Base-by-base conservation (phyloP, 805 yeast genomes). In the Jamesozyma spencerorum region DNA sequence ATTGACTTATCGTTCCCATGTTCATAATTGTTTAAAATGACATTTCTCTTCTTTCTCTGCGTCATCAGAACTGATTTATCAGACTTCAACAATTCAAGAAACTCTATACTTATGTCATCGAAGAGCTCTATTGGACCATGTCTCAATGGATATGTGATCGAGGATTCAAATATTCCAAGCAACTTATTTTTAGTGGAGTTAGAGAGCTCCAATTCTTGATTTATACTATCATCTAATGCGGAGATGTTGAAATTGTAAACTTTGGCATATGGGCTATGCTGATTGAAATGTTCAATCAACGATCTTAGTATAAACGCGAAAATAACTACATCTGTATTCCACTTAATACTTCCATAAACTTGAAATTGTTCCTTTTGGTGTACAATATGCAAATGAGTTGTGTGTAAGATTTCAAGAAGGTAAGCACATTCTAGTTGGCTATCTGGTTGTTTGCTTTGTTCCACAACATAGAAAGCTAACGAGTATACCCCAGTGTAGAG, bases 291-390 rank as follows among this genome's bases (percentile, higher is more conserved):
- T 18, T 39, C 18, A 3, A 55, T 34, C 4, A 46, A 32, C 22
- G 43, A 34, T n/a, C 43, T 41, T 31, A 57, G 36, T 3, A 54
- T 31, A 28, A 45, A 49, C 4, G 58, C 47, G 41, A 40, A 51
- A 15, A 51, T 39, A 15, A 55, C 51, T 14, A 52, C 34, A 12
- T 49, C 47, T 2, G 47, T 45, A 27, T 51, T 53, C 58, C 60
- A 58, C 43, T 56, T 54, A 27, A 54, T 44, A 36, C 47, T 53
- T 20, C 50, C 54, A 33, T 46, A 38, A 13, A 47, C 37, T 19
- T 42, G 31, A 14, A 35, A 38, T 37, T 47, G 48, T 22, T 38
- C 37, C 24, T 40, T 43, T n/a, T 45, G 43, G 13, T 32, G 37
- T 3, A 38, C 17, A 19, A 47, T 34, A 31, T 36, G 38, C 12